These are phyloP conservation scores for Ophiosphaerella korrae DNA, from an alignment of 2,329 filamentous ascomycete species.

Conservation along the genomic window DNA sequence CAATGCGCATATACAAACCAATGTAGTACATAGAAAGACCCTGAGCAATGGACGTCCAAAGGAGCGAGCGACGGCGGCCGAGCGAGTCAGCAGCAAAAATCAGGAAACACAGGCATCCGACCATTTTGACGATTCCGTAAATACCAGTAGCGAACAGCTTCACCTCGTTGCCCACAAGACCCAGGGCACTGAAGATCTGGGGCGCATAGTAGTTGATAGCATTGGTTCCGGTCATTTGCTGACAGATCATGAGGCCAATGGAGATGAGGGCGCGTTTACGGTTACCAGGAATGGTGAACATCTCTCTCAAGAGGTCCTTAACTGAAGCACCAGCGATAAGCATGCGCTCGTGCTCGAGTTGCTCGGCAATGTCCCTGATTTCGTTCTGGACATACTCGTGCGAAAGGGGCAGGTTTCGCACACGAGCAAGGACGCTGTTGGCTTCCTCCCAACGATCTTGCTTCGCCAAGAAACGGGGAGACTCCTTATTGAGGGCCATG, in stretches of 20 bases:
- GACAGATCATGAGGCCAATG: conserved; percentile 68
- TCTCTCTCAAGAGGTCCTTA: conserved; percentile 47
- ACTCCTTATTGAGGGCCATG: conserved; percentile 69
- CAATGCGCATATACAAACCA: conserved; percentile 70
- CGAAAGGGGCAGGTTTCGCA: conserved; percentile 58
- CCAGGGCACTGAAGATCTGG: conserved; percentile 69
- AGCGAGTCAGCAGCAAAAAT: conserved; percentile 72
- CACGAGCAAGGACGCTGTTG: conserved; percentile 58
- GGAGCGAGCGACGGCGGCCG: conserved; percentile 65
- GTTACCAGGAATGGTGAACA: conserved; percentile 56
- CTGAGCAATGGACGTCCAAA: conserved; percentile 69
- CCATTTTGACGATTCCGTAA: conserved; percentile 74
- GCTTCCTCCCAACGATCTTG: conserved; percentile 72
- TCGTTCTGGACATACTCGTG: conserved; percentile 47
- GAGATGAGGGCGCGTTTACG: conserved; percentile 68
- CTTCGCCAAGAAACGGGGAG: conserved; percentile 70
- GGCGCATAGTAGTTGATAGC: conserved; percentile 69
- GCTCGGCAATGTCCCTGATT: conserved; percentile 44
- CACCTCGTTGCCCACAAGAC: conserved; percentile 61
- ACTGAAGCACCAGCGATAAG: conserved; percentile 58
- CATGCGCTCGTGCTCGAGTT: conserved; percentile 60
- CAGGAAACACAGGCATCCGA: conserved; percentile 67
- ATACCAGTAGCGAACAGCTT: conserved; percentile 75
- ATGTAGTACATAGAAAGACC: conserved; percentile 70
- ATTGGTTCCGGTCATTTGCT: conserved; percentile 70